Percentiles rank a stretch among this genome's conserved stretches.
Conservation (phyloP, 176 grass and related monocot species). For the Carex myosuroides region DNA sequence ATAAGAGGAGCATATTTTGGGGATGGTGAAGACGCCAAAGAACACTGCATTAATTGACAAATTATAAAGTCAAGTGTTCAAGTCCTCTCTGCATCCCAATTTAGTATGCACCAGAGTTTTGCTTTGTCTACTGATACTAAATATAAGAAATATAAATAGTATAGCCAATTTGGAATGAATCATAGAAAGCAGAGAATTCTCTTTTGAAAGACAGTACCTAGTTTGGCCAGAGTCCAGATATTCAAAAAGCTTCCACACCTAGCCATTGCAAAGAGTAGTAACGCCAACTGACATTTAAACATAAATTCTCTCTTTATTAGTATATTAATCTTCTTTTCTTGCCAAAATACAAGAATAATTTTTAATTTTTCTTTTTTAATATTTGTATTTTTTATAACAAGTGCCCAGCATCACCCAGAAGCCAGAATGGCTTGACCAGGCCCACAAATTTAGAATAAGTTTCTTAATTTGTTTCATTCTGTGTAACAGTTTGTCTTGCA, state of each 20-base stretch:
- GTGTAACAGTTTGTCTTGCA: neutral
- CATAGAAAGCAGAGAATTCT: neutral
- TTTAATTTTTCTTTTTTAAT: no score
- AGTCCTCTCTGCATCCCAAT: neutral
- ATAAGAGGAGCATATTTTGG: slow-evolving; percentile 89
- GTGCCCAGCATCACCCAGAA: neutral
- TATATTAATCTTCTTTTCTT: slow-evolving; percentile 17
- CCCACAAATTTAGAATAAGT: neutral
- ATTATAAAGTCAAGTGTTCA: slow-evolving; percentile 25
- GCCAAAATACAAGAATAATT: neutral
- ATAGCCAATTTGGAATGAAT: slow-evolving; percentile 5
- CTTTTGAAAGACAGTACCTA: slow-evolving; percentile 11
- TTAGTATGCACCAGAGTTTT: slow-evolving; percentile 14
- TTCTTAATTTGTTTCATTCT: neutral
- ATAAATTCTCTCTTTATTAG: slow-evolving; percentile 23
- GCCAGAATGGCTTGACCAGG: neutral
- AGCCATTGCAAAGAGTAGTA: slow-evolving; percentile 81
- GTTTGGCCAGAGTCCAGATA: slow-evolving; percentile 24
- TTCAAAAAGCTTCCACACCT: slow-evolving; percentile 79
- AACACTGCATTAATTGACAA: slow-evolving; percentile 52
- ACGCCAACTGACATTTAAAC: slow-evolving; percentile 59
- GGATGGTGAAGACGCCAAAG: slow-evolving; percentile 89
- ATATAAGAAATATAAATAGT: neutral
- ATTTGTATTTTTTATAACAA: neutral
- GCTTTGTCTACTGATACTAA: slow-evolving; percentile 19